Evolutionary conservation across 768 basidiomycete species (phyloP), one percentile per base, ranked within the genome.

Genomic region (Tylopilus sp.): DNA sequence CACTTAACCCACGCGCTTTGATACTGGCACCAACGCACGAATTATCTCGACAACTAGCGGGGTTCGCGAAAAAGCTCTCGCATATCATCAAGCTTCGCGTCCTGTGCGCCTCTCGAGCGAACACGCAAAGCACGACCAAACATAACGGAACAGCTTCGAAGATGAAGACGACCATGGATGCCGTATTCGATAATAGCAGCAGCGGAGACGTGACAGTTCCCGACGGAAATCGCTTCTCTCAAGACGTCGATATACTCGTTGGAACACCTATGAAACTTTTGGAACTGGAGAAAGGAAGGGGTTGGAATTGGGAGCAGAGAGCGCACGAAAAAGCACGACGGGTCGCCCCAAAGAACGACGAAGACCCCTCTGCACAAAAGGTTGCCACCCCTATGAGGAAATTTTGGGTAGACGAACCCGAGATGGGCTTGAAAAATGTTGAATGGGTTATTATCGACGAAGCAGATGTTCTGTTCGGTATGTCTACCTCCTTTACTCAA

Each of bases 391-490:
- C 44, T 20, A 46, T 28, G 36, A 63, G 63, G 20, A 65, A 67
- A 68, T 79, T 56, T 54, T 74, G 67, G 75, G 75, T 58, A 58
- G 75, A 75, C 20, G 71, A 76, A 41, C 76, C 81, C 5, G 76
- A 83, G 60, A 77, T 90, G 70, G 77, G 82, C 2, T 69, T 92
- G 21, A 77, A 76, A 46, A 78, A 81, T 44, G 73, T 95, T 1
- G 91, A 95, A 60, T 95, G 91, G 91, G 85, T 95, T 6, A 75
- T 95, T 3, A 73, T 95, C 1, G 94, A 97, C 54, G 93, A 97
- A 63, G 93, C 94, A 0, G 94, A 95, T 64, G 82, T 97, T 44
- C 73, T 95, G 12, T 86, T 95, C 47, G 91, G 93, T 90, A 56
- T 44, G 79, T 68, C 40, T 9, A 3, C 28, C 28, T 11, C 21